Evolutionary conservation across 805 yeast genomes (phyloP).

Genomic region (Hanseniaspora osmophila): DNA sequence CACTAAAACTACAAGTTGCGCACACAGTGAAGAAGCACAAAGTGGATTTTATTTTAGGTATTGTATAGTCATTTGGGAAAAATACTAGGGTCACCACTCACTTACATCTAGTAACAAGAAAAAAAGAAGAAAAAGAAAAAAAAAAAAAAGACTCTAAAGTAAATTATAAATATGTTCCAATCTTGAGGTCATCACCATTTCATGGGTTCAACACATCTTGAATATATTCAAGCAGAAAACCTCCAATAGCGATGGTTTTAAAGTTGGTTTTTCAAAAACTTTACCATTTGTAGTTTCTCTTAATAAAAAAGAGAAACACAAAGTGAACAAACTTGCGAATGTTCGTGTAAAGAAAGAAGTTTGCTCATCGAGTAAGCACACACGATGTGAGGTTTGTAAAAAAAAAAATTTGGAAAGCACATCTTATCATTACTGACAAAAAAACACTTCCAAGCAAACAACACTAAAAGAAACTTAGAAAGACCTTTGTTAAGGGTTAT

Average conservation of each 20-base stretch:
- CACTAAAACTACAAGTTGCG: background rate
- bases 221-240: conserved; percentile 42
- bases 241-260: conserved; percentile 98
- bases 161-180: conserved; percentile 51
- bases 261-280: conserved; percentile 36
- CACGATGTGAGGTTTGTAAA: too few relatives aligned
- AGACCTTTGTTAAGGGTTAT: background rate
- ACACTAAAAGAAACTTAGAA: background rate
- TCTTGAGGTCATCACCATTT: conserved; percentile 91
- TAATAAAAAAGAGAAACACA: too few relatives aligned
- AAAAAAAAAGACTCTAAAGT: too few relatives aligned
- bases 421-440: background rate
- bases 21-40: background rate
- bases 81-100: background rate
- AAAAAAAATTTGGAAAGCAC: too few relatives aligned
- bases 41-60: background rate
- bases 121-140: background rate
- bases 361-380: too few relatives aligned
- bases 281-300: too few relatives aligned
- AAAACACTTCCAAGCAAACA: background rate
- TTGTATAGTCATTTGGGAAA: background rate
- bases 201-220: conserved; percentile 63
- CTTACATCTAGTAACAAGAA: too few relatives aligned
- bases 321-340: too few relatives aligned
- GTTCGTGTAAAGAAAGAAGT: too few relatives aligned